Conservation (phyloP, 805 yeast species). For the Tetrapisispora fleetii region DNA sequence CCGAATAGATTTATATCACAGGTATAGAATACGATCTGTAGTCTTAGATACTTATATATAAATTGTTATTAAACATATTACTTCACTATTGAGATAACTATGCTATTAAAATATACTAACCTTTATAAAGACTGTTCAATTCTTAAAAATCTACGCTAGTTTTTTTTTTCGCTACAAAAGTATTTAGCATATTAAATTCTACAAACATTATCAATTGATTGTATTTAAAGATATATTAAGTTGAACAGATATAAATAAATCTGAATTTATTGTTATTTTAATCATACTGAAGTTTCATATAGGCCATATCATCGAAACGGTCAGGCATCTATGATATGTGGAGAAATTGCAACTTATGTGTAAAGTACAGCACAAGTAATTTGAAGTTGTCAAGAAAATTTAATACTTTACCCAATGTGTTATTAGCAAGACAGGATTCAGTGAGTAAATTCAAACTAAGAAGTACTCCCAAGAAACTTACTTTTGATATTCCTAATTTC, state of each 20-base stretch:
- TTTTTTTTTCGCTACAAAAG: background rate
- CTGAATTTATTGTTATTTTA: too few species aligned
- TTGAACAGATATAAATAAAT: too few species aligned
- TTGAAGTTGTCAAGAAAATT: background rate
- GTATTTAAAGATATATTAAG: too few species aligned
- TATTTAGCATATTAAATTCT: too few species aligned
- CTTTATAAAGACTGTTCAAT: too few species aligned
- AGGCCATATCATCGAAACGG: background rate
- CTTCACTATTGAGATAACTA: background rate
- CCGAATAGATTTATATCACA: background rate
- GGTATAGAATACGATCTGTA: background rate
- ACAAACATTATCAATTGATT: background rate
- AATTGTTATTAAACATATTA: background rate
- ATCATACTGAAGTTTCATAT: background rate
- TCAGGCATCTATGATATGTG: background rate
- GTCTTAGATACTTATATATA: too few species aligned
- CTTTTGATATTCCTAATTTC: conserved; percentile 53
- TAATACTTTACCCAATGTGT: background rate
- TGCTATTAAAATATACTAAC: background rate
- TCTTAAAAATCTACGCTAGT: too few species aligned
- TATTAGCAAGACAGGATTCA: background rate
- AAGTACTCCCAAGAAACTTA: conserved; percentile 9
- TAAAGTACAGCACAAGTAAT: background rate
- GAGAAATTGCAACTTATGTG: background rate
- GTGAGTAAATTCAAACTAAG: background rate